phyloP scores from a whole-genome alignment of 2,329 filamentous ascomycete genomes.

The Pleurostoma richardsiae region DNA sequence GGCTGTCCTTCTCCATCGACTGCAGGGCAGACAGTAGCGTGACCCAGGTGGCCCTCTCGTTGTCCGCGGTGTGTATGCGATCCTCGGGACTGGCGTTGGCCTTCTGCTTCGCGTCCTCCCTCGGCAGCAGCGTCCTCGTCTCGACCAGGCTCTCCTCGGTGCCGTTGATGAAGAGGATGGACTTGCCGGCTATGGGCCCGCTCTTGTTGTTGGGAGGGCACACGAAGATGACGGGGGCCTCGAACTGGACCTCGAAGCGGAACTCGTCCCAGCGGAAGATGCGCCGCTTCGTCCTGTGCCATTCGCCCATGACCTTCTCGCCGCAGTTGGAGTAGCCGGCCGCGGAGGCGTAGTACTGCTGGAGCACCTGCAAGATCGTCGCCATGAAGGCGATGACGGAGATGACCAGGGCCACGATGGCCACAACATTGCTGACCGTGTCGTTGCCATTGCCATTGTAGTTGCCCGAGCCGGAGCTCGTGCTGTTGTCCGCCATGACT shows the following conservation, averaged over 20 bases:
- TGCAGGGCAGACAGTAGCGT: conserved; percentile 44
- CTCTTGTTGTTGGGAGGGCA: conserved; percentile 32
- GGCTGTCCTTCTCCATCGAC: conserved; percentile 41
- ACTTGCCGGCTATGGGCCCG: conserved; percentile 21
- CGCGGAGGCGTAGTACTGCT: conserved; percentile 45
- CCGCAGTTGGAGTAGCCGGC: conserved; percentile 44
- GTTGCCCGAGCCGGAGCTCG: neutral
- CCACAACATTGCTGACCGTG: conserved; percentile 27
- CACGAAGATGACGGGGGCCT: conserved; percentile 46
- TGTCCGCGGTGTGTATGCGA: conserved; percentile 48
- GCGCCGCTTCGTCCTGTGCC: conserved; percentile 34
- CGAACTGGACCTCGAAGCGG: conserved; percentile 43
- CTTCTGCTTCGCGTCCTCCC: conserved; percentile 20
- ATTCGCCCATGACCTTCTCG: conserved; percentile 41
- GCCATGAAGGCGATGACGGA: conserved; percentile 40
- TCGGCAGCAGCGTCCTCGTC: conserved; percentile 22
- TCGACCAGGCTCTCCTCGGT: conserved; percentile 25
- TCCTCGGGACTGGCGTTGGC: conserved; percentile 12
- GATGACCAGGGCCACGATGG: conserved; percentile 38
- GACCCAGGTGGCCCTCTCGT: conserved; percentile 51
- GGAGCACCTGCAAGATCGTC: conserved; percentile 40
- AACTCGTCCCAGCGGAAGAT: conserved; percentile 35
- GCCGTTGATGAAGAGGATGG: conserved; percentile 33
- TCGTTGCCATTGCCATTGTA: conserved; percentile 1
- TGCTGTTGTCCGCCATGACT: too few relatives aligned